A percentile compares a stretch with the other conserved stretches of the same genome.
phyloP scores from a whole-genome alignment of 2,329 filamentous ascomycete genomes.

The Botryotinia calthae region DNA sequence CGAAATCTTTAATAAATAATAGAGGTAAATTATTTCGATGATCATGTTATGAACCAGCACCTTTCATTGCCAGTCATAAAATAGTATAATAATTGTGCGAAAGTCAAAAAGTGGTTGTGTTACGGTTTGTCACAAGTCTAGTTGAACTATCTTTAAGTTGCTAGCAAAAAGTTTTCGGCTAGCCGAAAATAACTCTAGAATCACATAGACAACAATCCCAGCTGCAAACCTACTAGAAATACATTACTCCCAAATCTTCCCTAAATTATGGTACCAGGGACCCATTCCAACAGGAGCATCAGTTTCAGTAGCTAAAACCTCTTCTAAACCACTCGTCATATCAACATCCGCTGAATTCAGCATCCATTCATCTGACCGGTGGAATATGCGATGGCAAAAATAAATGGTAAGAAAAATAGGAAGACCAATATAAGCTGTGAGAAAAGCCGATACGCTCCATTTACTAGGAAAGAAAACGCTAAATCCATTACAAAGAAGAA shows the following conservation, averaged over 20 bases:
- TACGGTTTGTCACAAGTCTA: no score
- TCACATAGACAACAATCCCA: fast-evolving
- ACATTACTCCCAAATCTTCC: neutral
- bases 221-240: neutral
- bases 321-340: neutral
- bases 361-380: neutral
- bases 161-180: neutral
- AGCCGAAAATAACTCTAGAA: neutral
- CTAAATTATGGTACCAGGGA: neutral
- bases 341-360: neutral
- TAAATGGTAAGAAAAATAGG: neutral
- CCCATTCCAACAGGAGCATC: neutral
- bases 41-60: fast-evolving
- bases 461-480: neutral
- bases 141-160: neutral
- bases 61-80: neutral
- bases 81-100: neutral
- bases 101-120: neutral
- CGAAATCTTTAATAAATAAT: no score
- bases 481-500: neutral
- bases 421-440: neutral
- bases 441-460: neutral
- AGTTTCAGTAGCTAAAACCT: neutral
- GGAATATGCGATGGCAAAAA: neutral
- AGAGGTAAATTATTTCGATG: neutral